Evolutionary conservation across 1,284 basidiomycete species (phyloP).

Genomic region (Violaceomyces palustris): DNA sequence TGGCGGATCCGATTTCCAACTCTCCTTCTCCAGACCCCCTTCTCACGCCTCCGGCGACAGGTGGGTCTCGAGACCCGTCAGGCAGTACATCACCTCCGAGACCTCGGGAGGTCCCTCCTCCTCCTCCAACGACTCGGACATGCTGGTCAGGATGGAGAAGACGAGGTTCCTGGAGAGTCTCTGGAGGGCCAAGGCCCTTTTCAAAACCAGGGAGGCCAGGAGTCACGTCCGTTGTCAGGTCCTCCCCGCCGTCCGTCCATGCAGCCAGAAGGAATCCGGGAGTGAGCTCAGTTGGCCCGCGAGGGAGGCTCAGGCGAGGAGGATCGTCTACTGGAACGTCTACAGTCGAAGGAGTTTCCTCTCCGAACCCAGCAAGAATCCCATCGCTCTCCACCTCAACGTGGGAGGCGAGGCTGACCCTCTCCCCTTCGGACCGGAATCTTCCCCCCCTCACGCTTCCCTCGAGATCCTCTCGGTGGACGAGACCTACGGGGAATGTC

Average conservation of each 20-base stretch:
- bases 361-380: constrained; percentile 13
- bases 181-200: constrained; percentile 47
- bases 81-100: constrained; percentile 37
- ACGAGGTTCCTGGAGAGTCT: constrained; percentile 48
- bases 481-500: constrained; percentile 23
- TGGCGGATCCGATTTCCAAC: constrained; percentile 66
- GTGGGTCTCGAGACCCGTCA: constrained; percentile 30
- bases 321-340: constrained; percentile 41
- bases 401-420: constrained; percentile 4
- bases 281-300: neutral
- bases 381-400: constrained; percentile 28
- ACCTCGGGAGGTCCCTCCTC: constrained; percentile 2
- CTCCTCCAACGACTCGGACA: constrained; percentile 10
- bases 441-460: constrained; percentile 20
- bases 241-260: constrained; percentile 11
- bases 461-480: constrained; percentile 32
- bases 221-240: constrained; percentile 33
- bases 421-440: constrained; percentile 25
- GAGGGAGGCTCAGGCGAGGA: constrained; percentile 13
- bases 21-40: constrained; percentile 55
- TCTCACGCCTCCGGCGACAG: constrained; percentile 30
- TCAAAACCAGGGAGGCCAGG: constrained; percentile 25
- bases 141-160: constrained; percentile 37
- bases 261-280: neutral
- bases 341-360: constrained; percentile 21